phyloP scores from a whole-genome alignment of 257 asterid species.

The Plectranthus barbatus region DNA sequence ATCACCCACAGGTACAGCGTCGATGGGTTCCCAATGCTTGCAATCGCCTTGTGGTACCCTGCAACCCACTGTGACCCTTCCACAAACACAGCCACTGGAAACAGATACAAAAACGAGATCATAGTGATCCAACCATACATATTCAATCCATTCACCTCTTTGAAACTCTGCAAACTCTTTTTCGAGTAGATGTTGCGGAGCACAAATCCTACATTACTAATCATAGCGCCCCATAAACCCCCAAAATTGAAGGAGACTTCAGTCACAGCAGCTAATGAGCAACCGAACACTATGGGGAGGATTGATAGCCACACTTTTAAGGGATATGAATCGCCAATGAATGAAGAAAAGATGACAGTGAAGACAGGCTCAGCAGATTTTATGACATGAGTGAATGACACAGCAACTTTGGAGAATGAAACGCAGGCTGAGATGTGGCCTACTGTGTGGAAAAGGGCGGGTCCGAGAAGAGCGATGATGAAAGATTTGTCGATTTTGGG shows the following conservation, averaged over 20 bases:
- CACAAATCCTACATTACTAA: slow-evolving; percentile 84
- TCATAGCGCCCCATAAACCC: slow-evolving; percentile 88
- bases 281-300: slow-evolving; percentile 87
- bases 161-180: slow-evolving; percentile 76
- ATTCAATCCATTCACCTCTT: slow-evolving; percentile 86
- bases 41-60: slow-evolving; percentile 74
- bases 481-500: slow-evolving; percentile 76
- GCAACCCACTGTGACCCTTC: slow-evolving; percentile 96
- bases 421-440: slow-evolving; percentile 98
- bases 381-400: slow-evolving; percentile 92
- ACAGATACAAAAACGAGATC: slow-evolving; percentile 62
- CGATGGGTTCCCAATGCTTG: slow-evolving; percentile 44
- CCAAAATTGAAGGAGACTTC: slow-evolving; percentile 85
- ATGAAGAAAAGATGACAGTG: slow-evolving; percentile 71
- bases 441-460: slow-evolving; percentile 83
- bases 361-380: slow-evolving; percentile 96
- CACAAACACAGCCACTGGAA: slow-evolving; percentile 79
- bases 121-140: slow-evolving; percentile 81
- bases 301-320: slow-evolving; percentile 80
- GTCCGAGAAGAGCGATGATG: slow-evolving; percentile 79
- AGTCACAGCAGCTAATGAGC: slow-evolving; percentile 92
- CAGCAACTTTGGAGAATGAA: slow-evolving; percentile 94
- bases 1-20: slow-evolving; percentile 80
- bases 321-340: slow-evolving; percentile 81
- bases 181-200: slow-evolving; percentile 83